Base-by-base conservation (phyloP, 2,329 filamentous ascomycete genomes). In the Fusarium fujikuroi region DNA sequence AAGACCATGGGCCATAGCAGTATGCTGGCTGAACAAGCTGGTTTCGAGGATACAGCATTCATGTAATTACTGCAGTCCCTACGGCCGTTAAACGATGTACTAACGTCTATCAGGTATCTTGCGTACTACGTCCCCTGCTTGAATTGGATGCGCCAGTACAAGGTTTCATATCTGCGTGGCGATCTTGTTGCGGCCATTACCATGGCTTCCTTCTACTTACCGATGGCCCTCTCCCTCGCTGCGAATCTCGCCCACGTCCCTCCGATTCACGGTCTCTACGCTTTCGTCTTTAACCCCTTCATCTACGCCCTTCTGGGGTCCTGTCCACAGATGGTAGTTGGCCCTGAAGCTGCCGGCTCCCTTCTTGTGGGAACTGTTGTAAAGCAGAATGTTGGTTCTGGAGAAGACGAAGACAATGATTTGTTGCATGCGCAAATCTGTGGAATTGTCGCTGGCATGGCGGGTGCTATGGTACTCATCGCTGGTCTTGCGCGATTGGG, bases 131-230 rank as follows among this genome's bases (percentile, higher is more conserved):
- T 99, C 50, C 96, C 96, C 0, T 93, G 95, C 70, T 85, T 97
- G 74, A 95, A 92, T 73, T 99, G 96, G 96, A 92, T 97, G 70
- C 87, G 87, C 59, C 94, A 97, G 83, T 99, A 99, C 83, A 90
- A 89, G 76, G 91, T 90, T 88, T 89, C 90, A 7, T 97, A 93
- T 82, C 82, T 98, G 53, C 90, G 92, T 76, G 96, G 96, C 53
- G 96, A 99, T 81, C 84, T 98, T 23, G 86, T 97, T 19, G 92
- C 95, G 14, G 95, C 95, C 54, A 81, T 98, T 71, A 98, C 96
- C n/a, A 92, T 99, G 85, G 94, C 95, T n/a, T 97, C 95, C 32
- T 96, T 99, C 84, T 99, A 99, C 81, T 92, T 99, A 42, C 96
- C 96, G 58, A 98, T 99, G 95, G 93, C 95, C 0, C 88, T 99